Evolutionary conservation across 352 stramenopile species (phyloP).

Genomic region (Pythium coloratum): DNA sequence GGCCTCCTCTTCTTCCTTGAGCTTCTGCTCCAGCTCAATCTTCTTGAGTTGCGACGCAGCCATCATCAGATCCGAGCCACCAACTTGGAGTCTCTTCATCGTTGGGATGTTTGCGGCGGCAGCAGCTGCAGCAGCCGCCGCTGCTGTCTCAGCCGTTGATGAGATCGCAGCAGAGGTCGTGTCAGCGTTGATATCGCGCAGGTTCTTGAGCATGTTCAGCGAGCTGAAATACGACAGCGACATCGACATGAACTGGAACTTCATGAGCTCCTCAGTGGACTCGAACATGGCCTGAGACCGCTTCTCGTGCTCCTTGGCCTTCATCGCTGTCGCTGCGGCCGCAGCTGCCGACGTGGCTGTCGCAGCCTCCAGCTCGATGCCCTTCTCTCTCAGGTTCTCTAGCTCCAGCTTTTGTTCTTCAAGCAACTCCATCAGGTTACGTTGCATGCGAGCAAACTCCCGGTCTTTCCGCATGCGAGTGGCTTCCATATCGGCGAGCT

Average conservation of each 20-base stretch:
- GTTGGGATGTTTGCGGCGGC: constrained; percentile 87
- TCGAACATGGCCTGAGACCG: constrained; percentile 90
- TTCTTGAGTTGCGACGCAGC: constrained; percentile 74
- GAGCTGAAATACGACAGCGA: constrained; percentile 94
- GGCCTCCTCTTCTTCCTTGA: constrained; percentile 60
- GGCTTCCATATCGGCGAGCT: constrained; percentile 92
- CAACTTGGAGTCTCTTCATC: constrained; percentile 70
- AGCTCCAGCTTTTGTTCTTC: constrained; percentile 94
- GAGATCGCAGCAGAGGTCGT: constrained; percentile 88
- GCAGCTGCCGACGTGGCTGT: constrained; percentile 91
- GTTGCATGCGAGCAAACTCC: constrained; percentile 91
- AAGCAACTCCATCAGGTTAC: constrained; percentile 92
- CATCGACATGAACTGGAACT: constrained; percentile 98
- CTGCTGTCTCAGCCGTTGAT: constrained; percentile 86
- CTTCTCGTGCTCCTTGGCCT: constrained; percentile 90
- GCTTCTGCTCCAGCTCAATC: constrained; percentile 56
- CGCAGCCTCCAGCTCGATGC: constrained; percentile 90
- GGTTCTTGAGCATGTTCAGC: constrained; percentile 93
- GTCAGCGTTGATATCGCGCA: constrained; percentile 93
- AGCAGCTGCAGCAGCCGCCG: constrained; percentile 80
- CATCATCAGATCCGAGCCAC: constrained; percentile 59
- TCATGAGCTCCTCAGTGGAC: constrained; percentile 95
- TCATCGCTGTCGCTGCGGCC: constrained; percentile 86
- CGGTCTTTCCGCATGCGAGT: constrained; percentile 91
- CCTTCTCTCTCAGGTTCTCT: constrained; percentile 88